phyloP scores from a whole-genome alignment of 1,139 yeast genomes.

The Kodamaea ohmeri region DNA sequence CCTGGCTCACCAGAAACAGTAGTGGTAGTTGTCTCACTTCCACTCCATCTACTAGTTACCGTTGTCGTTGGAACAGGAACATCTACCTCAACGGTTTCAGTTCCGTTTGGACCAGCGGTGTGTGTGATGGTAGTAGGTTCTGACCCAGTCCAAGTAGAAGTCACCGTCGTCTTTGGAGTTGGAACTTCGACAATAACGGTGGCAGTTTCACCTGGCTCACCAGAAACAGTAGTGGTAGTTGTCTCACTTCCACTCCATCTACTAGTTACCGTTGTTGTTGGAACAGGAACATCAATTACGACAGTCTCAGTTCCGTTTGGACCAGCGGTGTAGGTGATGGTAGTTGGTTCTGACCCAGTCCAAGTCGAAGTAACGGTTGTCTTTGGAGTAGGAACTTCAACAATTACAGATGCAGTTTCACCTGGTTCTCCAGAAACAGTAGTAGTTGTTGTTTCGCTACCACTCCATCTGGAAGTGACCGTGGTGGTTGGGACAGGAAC shows the following conservation, averaged over 20 bases:
- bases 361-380: no score
- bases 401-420: not conserved
- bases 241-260: not conserved
- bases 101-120: not conserved
- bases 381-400: no score
- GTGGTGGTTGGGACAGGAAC: not conserved
- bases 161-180: conserved; percentile 13
- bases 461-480: not conserved
- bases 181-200: conserved; percentile 12
- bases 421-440: conserved; percentile 9
- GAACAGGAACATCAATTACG: not conserved
- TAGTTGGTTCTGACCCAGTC: conserved; percentile 1
- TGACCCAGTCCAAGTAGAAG: conserved; percentile 17
- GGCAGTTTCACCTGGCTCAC: conserved; percentile 14
- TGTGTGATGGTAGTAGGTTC: not conserved
- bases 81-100: not conserved
- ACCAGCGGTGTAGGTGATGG: conserved; percentile 8
- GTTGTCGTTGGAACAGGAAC: not conserved
- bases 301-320: conserved; percentile 4
- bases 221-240: conserved; percentile 9
- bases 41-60: conserved; percentile 17
- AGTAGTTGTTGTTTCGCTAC: conserved; percentile 5
- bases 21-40: conserved; percentile 10
- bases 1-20: conserved; percentile 3
- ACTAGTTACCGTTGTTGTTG: not conserved